A percentile compares a stretch with the other conserved stretches of the same genome.
These are phyloP conservation scores for Pestalotiopsis sp. DNA, from an alignment of 2,329 filamentous ascomycete species.

Conservation along the genomic window DNA sequence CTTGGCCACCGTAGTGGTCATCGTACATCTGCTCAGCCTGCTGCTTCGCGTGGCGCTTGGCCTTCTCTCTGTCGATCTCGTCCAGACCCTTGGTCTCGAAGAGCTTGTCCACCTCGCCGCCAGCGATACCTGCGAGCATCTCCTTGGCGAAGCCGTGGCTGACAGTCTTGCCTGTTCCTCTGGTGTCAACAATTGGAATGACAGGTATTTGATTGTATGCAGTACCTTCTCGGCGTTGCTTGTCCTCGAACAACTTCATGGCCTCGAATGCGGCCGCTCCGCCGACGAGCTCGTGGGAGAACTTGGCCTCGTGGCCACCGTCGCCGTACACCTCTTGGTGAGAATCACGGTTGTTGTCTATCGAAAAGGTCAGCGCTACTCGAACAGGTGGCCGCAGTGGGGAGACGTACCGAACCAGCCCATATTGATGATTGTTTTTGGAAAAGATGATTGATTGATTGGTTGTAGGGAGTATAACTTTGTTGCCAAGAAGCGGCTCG, in stretches of 20 bases:
- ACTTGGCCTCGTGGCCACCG: slow-evolving; percentile 58
- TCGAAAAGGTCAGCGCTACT: not conserved
- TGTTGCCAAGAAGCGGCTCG: no score
- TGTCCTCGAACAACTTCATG: slow-evolving; percentile 79
- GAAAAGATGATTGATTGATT: not conserved
- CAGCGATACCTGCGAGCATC: slow-evolving; percentile 70
- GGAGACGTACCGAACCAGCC: not conserved
- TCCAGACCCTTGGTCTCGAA: slow-evolving; percentile 72
- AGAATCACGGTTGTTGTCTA: slow-evolving; percentile 24
- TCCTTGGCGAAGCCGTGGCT: slow-evolving; percentile 79
- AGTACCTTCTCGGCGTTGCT: slow-evolving; percentile 70
- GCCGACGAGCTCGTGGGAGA: slow-evolving; percentile 74
- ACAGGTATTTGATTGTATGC: not conserved
- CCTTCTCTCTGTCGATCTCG: slow-evolving; percentile 58
- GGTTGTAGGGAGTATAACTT: not conserved
- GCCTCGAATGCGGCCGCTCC: slow-evolving; percentile 78
- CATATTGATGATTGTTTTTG: not conserved
- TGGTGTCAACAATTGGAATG: not conserved
- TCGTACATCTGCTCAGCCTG: slow-evolving; percentile 65
- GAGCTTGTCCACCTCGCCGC: slow-evolving; percentile 76
- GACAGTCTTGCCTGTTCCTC: slow-evolving; percentile 66
- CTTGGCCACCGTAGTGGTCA: slow-evolving; percentile 56
- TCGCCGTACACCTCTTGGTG: slow-evolving; percentile 46
- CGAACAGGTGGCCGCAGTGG: not conserved
- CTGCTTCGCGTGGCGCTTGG: slow-evolving; percentile 60